phyloP scores from a whole-genome alignment of 2,329 filamentous ascomycete genomes.

The Venturia effusa region DNA sequence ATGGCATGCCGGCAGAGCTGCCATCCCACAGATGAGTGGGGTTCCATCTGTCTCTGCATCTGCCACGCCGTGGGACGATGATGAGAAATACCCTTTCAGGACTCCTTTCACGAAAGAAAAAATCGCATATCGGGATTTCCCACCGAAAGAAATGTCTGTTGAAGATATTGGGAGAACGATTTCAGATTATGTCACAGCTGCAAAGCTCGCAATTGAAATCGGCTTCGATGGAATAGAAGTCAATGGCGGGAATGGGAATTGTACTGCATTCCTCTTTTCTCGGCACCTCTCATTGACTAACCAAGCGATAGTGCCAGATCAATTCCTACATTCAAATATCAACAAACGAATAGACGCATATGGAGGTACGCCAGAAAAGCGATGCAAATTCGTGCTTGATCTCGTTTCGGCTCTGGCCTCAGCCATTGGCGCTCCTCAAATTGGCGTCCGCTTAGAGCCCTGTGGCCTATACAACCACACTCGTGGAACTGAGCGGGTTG shows the following conservation, averaged over 20 bases:
- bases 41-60: neutral
- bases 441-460: conserved; percentile 49
- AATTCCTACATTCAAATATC: conserved; percentile 50
- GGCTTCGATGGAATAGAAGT: conserved; percentile 54
- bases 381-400: conserved; percentile 42
- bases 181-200: conserved; percentile 29
- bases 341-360: conserved; percentile 43
- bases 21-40: conserved; percentile 22
- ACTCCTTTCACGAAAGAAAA: conserved; percentile 22
- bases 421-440: conserved; percentile 42
- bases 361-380: conserved; percentile 38
- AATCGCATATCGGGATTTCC: conserved; percentile 20
- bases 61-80: neutral
- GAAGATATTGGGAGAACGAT: conserved; percentile 29
- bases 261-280: conserved; percentile 22
- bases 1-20: conserved; percentile 49
- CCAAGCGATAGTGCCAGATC: conserved; percentile 23
- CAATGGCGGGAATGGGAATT: conserved; percentile 41
- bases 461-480: conserved; percentile 45
- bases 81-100: conserved; percentile 1
- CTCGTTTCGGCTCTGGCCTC: conserved; percentile 39
- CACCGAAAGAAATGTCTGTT: conserved; percentile 25
- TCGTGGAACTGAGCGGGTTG: conserved; percentile 52
- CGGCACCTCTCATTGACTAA: neutral
- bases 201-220: conserved; percentile 35